Percentiles rank a stretch among this genome's conserved stretches.
phyloP scores from a whole-genome alignment of 164 flowering plant species.

The Tetracentron sinense region DNA sequence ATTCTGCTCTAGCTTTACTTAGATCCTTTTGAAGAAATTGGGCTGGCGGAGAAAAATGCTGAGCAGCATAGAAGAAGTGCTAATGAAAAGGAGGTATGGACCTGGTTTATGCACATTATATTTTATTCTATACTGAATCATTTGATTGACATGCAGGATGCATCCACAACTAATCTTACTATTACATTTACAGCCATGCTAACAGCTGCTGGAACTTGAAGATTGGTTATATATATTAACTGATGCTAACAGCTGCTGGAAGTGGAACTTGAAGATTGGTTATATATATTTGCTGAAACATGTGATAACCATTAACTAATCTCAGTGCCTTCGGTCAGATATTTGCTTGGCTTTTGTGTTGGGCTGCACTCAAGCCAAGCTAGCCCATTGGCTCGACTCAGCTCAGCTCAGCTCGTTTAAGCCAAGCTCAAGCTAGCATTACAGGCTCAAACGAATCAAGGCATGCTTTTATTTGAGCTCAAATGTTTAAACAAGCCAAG shows the following conservation, averaged over 20 bases:
- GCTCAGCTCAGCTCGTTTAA: too few relatives aligned
- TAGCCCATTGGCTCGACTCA: too few relatives aligned
- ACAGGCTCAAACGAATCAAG: too few relatives aligned
- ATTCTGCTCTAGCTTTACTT: conserved; percentile 46
- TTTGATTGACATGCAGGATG: background rate
- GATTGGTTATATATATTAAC: background rate
- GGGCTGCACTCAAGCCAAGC: too few relatives aligned
- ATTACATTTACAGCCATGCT: background rate
- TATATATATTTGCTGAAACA: background rate
- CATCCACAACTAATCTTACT: background rate
- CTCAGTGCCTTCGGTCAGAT: background rate
- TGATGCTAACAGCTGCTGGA: background rate
- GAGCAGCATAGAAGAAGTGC: conserved; percentile 93
- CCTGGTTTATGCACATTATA: background rate
- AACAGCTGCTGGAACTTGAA: background rate
- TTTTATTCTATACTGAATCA: background rate
- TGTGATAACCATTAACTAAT: background rate
- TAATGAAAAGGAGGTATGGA: conserved; percentile 71
- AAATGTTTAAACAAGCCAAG: too few relatives aligned
- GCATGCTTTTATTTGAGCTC: too few relatives aligned
- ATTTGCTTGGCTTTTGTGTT: background rate
- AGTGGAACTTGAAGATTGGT: conserved; percentile 1
- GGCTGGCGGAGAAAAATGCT: conserved; percentile 50
- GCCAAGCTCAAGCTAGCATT: too few relatives aligned
- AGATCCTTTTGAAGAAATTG: conserved; percentile 93